Evolutionary conservation across 108 stramenopile genomes (phyloP).

Genomic region (Heterococcus sp.): DNA sequence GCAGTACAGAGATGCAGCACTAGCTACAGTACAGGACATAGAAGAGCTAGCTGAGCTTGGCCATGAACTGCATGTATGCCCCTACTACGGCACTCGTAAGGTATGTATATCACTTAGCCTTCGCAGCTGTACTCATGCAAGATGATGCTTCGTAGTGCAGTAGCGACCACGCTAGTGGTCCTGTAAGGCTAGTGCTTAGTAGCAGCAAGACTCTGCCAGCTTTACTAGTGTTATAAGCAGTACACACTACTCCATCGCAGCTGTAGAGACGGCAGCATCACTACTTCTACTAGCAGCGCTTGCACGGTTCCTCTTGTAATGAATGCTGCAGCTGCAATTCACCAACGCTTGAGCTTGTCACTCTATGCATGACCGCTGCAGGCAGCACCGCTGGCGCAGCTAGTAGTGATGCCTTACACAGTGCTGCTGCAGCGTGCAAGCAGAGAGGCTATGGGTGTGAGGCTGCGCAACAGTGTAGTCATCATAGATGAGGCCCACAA

Average conservation of each 20-base stretch:
- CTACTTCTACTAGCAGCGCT: no score
- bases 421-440: conserved; percentile 66
- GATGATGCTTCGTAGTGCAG: no score
- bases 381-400: conserved; percentile 74
- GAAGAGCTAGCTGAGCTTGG: conserved; percentile 79
- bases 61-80: conserved; percentile 69
- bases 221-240: no score
- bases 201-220: no score
- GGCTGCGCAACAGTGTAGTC: conserved; percentile 70
- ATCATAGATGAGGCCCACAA: conserved; percentile 98
- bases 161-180: no score
- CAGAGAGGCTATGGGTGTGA: conserved; percentile 72
- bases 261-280: no score
- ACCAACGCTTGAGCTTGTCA: background rate
- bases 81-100: conserved; percentile 86
- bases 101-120: background rate
- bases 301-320: no score
- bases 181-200: no score
- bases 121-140: no score
- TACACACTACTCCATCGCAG: no score
- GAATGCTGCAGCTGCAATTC: no score
- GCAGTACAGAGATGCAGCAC: conserved; percentile 72
- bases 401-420: conserved; percentile 87
- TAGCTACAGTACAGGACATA: conserved; percentile 76
- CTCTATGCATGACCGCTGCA: background rate